phyloP scores from a whole-genome alignment of 2,329 filamentous ascomycete species.

The Huntiella bhutanensis region DNA sequence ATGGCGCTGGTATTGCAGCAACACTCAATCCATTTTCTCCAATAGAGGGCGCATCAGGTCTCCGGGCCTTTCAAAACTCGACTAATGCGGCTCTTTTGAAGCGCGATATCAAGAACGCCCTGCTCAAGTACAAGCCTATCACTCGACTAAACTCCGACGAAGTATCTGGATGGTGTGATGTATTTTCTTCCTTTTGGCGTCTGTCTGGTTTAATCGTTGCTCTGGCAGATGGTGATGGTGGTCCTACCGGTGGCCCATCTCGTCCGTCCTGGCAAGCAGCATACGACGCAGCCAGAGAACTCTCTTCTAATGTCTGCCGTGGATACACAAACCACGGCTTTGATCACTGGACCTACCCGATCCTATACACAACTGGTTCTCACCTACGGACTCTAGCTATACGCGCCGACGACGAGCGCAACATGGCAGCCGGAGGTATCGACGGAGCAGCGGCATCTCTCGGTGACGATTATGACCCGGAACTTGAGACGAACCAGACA shows the following conservation, averaged over 20 bases:
- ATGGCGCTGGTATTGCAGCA: constrained; percentile 55
- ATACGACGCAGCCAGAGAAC: constrained; percentile 76
- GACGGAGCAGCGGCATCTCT: constrained; percentile 24
- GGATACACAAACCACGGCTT: constrained; percentile 63
- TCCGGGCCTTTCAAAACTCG: constrained; percentile 52
- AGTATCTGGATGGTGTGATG: constrained; percentile 64
- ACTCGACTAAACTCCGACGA: constrained; percentile 45
- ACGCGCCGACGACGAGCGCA: constrained; percentile 59
- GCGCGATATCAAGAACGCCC: constrained; percentile 53
- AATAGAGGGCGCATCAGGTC: constrained; percentile 38
- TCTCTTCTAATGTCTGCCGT: constrained; percentile 57
- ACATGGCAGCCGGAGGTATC: constrained; percentile 16
- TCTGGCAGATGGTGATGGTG: constrained; percentile 32
- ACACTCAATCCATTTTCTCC: constrained; percentile 56
- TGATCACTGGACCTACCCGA: constrained; percentile 81
- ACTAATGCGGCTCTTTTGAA: constrained; percentile 48
- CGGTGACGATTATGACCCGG: constrained; percentile 58
- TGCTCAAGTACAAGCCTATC: constrained; percentile 39
- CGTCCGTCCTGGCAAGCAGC: constrained; percentile 45
- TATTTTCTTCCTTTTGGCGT: constrained; percentile 72
- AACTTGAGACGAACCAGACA: constrained; percentile 60
- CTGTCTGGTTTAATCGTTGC: constrained; percentile 55
- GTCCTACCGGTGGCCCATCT: constrained; percentile 14
- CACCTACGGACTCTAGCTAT: constrained; percentile 79
- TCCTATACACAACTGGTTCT: constrained; percentile 71